A percentile compares a stretch with the other conserved stretches of the same genome.
Evolutionary conservation across 352 stramenopile genomes (phyloP).

Genomic region (Blastocystis sp.): DNA sequence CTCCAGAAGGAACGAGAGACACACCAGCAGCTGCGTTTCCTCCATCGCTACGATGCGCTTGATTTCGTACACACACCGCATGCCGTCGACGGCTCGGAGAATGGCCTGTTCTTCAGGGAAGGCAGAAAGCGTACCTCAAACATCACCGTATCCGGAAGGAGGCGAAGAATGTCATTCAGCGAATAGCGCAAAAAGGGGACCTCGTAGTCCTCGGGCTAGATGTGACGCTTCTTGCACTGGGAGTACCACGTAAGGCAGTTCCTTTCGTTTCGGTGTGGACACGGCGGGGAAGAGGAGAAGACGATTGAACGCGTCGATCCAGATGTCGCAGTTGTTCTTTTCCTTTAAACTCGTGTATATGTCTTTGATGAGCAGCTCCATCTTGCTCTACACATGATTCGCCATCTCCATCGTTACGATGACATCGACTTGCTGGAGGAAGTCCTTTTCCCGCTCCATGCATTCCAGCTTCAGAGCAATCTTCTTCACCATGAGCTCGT

Average conservation of each 20-base stretch:
- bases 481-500: conserved; percentile 63
- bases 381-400: neutral
- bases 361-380: neutral
- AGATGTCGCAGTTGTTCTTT: conserved; percentile 64
- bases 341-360: conserved; percentile 33
- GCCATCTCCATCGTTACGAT: neutral
- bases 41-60: neutral
- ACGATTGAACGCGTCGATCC: conserved; percentile 51
- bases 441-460: conserved; percentile 53
- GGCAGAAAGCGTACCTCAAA: conserved; percentile 1
- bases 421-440: conserved; percentile 23
- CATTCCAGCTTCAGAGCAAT: conserved; percentile 47
- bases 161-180: conserved; percentile 6
- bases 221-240: neutral
- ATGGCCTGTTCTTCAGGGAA: neutral
- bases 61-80: conserved; percentile 54
- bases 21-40: conserved; percentile 5
- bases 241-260: conserved; percentile 4
- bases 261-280: neutral
- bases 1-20: conserved; percentile 43
- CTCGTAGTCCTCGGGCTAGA: conserved; percentile 47
- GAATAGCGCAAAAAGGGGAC: conserved; percentile 30
- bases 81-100: conserved; percentile 29
- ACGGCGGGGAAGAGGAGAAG: conserved; percentile 44
- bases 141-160: conserved; percentile 62